Conservation (phyloP, 768 basidiomycete species). For the Pisolithus microcarpus region DNA sequence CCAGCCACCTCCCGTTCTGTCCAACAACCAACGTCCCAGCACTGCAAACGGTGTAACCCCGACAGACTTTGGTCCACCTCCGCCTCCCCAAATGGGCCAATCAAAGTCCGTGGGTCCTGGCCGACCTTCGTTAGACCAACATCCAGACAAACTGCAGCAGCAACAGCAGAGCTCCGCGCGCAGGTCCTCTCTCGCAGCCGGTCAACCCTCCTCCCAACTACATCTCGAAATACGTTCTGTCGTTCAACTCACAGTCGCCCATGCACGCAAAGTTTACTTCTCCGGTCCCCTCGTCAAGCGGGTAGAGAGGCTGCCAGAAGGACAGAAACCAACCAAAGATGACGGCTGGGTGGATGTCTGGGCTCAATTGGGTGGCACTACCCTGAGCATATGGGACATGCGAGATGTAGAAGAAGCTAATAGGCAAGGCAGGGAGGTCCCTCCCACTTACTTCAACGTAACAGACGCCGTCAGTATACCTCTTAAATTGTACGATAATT, state of each 20-base stretch:
- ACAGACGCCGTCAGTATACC: conserved; percentile 70
- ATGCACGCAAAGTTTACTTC: conserved; percentile 82
- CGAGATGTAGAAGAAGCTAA: conserved; percentile 79
- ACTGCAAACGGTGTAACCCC: conserved; percentile 5
- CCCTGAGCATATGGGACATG: conserved; percentile 90
- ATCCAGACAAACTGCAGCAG: conserved; percentile 16
- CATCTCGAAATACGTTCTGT: conserved; percentile 82
- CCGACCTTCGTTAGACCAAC: conserved; percentile 14
- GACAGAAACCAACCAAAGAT: conserved; percentile 60
- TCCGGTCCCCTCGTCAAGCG: conserved; percentile 75
- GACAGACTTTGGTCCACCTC: conserved; percentile 17
- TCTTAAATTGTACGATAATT: background rate
- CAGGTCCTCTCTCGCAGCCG: conserved; percentile 11
- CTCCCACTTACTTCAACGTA: conserved; percentile 80
- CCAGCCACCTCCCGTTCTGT: conserved; percentile 12
- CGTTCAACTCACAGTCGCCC: conserved; percentile 64
- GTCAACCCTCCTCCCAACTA: conserved; percentile 36
- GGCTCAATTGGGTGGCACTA: conserved; percentile 87
- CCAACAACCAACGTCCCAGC: conserved; percentile 13
- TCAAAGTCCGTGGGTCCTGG: conserved; percentile 26
- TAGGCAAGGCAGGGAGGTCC: conserved; percentile 71
- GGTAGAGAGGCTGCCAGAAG: conserved; percentile 73
- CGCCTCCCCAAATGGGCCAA: conserved; percentile 26
- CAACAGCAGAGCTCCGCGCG: conserved; percentile 11
- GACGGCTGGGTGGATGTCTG: conserved; percentile 81